Conservation (phyloP, 768 basidiomycete species). For the Cystobasidium ongulense region DNA sequence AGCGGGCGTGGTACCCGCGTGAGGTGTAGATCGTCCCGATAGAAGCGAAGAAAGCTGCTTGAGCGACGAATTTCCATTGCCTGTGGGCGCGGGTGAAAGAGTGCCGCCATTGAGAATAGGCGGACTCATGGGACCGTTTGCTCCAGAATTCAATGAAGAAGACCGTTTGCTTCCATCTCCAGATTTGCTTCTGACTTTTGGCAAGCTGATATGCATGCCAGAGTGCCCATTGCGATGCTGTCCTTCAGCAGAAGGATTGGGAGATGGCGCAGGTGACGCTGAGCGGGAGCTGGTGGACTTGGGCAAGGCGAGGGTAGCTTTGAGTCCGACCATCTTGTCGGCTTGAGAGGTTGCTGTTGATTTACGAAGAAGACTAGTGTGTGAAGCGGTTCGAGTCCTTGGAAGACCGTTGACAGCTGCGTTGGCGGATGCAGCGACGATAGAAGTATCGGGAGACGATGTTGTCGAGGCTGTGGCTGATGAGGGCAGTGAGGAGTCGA, state of each 20-base stretch:
- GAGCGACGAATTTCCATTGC: neutral
- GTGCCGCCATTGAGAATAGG: neutral
- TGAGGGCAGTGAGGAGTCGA: neutral
- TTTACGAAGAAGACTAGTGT: neutral
- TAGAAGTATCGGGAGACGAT: neutral
- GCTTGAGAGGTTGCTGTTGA: neutral
- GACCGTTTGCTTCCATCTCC: slow-evolving; percentile 18
- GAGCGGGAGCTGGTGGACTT: neutral
- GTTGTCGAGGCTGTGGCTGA: neutral
- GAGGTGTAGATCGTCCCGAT: slow-evolving; percentile 3
- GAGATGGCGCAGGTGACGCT: neutral
- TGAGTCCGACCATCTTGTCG: slow-evolving; percentile 23
- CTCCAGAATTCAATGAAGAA: neutral
- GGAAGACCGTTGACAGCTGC: neutral
- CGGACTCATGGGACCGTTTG: neutral
- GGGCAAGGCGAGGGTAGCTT: slow-evolving; percentile 22
- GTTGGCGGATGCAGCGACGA: neutral
- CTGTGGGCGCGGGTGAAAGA: neutral
- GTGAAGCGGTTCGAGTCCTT: neutral
- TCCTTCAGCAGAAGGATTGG: slow-evolving; percentile 6
- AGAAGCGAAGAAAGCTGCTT: slow-evolving; percentile 21
- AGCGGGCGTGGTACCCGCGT: neutral
- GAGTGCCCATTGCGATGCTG: neutral
- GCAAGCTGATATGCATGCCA: slow-evolving; percentile 10
- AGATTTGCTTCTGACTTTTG: neutral